Evolutionary conservation across 768 basidiomycete species (phyloP).

Genomic region (Filobasidium floriforme): DNA sequence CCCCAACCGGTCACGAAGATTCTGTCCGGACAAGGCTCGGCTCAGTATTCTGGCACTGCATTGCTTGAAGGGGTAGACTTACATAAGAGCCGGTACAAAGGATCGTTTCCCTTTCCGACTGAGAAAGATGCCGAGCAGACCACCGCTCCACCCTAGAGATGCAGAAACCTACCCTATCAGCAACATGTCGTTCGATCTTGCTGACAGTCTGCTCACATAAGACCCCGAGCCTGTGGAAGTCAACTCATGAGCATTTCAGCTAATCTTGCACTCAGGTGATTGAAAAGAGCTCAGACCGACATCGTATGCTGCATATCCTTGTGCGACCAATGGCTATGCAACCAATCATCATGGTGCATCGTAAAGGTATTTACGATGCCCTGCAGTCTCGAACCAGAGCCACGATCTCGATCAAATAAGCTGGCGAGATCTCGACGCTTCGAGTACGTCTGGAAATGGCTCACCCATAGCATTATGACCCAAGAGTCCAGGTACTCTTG

Average conservation of each 20-base stretch:
- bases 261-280: slow-evolving; percentile 46
- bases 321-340: slow-evolving; percentile 58
- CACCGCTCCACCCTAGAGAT: slow-evolving; percentile 77
- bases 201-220: slow-evolving; percentile 52
- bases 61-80: slow-evolving; percentile 30
- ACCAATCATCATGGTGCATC: slow-evolving; percentile 71
- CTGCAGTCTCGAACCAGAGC: slow-evolving; percentile 11
- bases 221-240: slow-evolving; percentile 56
- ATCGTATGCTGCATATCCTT: slow-evolving; percentile 90
- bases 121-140: slow-evolving; percentile 76
- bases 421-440: not conserved
- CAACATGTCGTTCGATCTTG: too few relatives aligned
- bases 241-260: not conserved
- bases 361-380: slow-evolving; percentile 81
- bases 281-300: slow-evolving; percentile 24
- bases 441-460: slow-evolving; percentile 11
- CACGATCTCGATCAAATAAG: not conserved
- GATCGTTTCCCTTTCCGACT: slow-evolving; percentile 36
- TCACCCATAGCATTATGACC: slow-evolving; percentile 45
- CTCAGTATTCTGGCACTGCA: not conserved
- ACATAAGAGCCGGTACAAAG: slow-evolving; percentile 75
- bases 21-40: slow-evolving; percentile 43
- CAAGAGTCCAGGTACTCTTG: slow-evolving; percentile 47
- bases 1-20: slow-evolving; percentile 86
- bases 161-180: not conserved